Percentiles rank a stretch among this genome's conserved stretches.
Evolutionary conservation across 805 yeast genomes (phyloP).

Genomic region (Kurtzmaniella cleridarum): DNA sequence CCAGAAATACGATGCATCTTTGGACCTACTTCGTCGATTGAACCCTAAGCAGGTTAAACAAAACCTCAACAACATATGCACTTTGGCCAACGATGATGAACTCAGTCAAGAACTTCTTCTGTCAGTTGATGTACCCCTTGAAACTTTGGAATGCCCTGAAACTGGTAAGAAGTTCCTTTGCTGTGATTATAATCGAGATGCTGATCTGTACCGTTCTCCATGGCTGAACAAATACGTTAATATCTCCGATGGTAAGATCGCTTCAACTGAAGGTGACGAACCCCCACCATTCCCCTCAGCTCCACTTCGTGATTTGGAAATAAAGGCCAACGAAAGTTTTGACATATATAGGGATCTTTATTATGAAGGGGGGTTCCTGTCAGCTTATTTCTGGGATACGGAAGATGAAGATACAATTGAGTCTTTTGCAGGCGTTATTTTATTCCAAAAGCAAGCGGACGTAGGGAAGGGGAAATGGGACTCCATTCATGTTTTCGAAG

Average conservation of each 20-base stretch:
- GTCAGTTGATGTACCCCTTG: slow-evolving; percentile 81
- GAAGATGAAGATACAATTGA: slow-evolving; percentile 27
- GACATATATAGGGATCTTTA: slow-evolving; percentile 90
- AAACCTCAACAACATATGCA: slow-evolving; percentile 33
- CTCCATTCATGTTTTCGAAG: slow-evolving; percentile 88
- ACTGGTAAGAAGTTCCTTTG: slow-evolving; percentile 68
- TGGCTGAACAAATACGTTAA: slow-evolving; percentile 78
- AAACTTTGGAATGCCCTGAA: slow-evolving; percentile 42
- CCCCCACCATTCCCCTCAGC: slow-evolving; percentile 76
- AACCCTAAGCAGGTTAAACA: slow-evolving; percentile 31
- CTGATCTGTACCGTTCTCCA: slow-evolving; percentile 88
- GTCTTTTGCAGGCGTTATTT: slow-evolving; percentile 88
- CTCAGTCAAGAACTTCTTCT: slow-evolving; percentile 84
- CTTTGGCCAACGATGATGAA: slow-evolving; percentile 34
- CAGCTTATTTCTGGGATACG: slow-evolving; percentile 89
- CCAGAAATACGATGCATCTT: slow-evolving; percentile 34
- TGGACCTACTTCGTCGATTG: slow-evolving; percentile 36
- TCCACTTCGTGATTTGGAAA: slow-evolving; percentile 66
- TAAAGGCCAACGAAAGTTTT: slow-evolving; percentile 81
- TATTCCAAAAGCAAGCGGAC: slow-evolving; percentile 67
- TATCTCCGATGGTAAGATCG: slow-evolving; percentile 5
- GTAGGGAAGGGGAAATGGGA: slow-evolving; percentile 71
- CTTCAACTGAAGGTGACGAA: slow-evolving; percentile 42
- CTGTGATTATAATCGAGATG: slow-evolving; percentile 94
- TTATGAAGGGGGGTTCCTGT: slow-evolving; percentile 89